Base-by-base conservation (phyloP, 768 basidiomycete genomes). In the Tricholoma bakamatsutake region DNA sequence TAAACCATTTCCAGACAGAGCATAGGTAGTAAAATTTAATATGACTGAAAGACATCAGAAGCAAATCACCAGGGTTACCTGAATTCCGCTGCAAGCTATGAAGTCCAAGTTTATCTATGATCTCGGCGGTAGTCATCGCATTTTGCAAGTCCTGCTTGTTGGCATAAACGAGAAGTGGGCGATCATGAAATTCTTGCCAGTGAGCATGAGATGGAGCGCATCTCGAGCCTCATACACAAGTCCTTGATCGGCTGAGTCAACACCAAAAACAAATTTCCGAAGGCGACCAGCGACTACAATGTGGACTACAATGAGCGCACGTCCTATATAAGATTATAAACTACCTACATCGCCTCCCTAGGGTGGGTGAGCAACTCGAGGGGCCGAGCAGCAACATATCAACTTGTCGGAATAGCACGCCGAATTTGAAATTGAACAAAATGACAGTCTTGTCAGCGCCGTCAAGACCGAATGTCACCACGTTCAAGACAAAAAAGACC, bases 81-180 rank as follows among this genome's bases (percentile, higher is more conserved):
- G 91, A 64, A 97, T 95, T 80, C 80, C 97, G 90, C 70, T 93
- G 87, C 66, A 98, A 86, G 53, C 92, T 90, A 69, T 98, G 95
- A 52, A 99, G 89, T 59, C 97, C 96, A 64, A 99, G 92, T 74
- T 98, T 98, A 77, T 98, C 96, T 57, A 96, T 98, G 68, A 99
- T 96, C 75, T 99, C 97, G 60, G 95, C 90, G 35, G 95, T 94
- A 70, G 94, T 96, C 95, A 98, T 98, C 61, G 96, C 96, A 70
- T 98, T 98, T 61, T 96, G 97, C 69, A 98, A 77, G 84, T 99
- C 97, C 76, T 99, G 97, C 79, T 99, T 99, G 85, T 99, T 99
- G 72, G 97, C 96, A 65, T 98, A 98, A 67, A 98, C 96, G 62
- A 99, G 85, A 64, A 99, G 88, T 65, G 97, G 88, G 51, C 95